Evolutionary conservation across 257 asterid genomes (phyloP), one percentile per base, ranked within the genome.

Genomic region (Cinchona pubescens): DNA sequence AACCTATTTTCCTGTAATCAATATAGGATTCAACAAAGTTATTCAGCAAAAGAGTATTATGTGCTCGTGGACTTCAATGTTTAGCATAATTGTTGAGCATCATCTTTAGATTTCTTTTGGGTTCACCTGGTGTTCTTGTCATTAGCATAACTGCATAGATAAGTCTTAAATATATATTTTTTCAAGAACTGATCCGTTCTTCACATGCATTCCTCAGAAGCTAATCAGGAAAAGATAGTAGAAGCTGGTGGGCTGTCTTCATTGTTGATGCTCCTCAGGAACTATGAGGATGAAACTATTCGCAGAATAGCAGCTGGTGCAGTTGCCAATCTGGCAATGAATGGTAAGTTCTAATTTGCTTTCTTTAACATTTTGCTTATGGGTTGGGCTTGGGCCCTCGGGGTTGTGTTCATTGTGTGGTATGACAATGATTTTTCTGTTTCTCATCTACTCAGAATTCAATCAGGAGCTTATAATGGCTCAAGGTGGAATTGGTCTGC

Each of bases 231-330:
- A 75, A 95, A 93, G 90, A 95, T 95, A 69, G 99, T 93, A 35
- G 97, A 93, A 85, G 97, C 99, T 66, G 99, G 99, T 63, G 99
- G 99, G 71, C 97, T 95, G 79, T 90, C 90, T 79, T 91, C 98
- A 74, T 87, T 95, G 80, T 75, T 95, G 83, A 91, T 88, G 96
- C 99, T 95, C 55, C 98, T 95, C 45, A 84, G 99, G 79, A 91
- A 85, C 75, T 88, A 92, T 25, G 98, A 89, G 83, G 99, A 95
- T 83, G 98, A 95, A 84, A 93, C 97, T 51, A 91, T 93, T 80
- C 96, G 98, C 69, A 91, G 99, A 85, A 93, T 93, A 80, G 96
- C 99, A 76, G 99, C 98, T 76, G 99, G 99, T 76, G 99, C 99
- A 73, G 89, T 95, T 82, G 99, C 99, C 79, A 95, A 95, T 85